Evolutionary conservation across 2,329 filamentous ascomycete genomes (phyloP).

Genomic region (Trichoderma brevicompactum): DNA sequence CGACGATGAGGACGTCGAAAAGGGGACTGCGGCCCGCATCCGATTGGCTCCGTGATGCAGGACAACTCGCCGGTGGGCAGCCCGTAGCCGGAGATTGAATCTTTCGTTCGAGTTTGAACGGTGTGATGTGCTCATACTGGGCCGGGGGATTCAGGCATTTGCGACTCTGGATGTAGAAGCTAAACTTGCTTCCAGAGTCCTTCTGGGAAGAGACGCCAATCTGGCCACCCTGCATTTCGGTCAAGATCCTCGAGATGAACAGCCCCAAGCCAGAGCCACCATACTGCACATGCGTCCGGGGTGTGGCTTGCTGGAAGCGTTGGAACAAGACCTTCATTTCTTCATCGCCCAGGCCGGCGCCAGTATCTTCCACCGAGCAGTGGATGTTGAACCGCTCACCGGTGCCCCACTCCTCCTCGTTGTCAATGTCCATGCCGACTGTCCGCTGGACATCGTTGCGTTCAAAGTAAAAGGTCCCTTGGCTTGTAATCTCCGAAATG

Average conservation of each 20-base stretch:
- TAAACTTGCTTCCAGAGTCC: conserved; percentile 73
- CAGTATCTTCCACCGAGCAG: conserved; percentile 73
- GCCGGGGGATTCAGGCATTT: conserved; percentile 52
- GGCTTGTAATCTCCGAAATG: conserved; percentile 47
- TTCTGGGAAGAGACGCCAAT: conserved; percentile 72
- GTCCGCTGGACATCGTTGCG: conserved; percentile 47
- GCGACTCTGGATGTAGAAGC: conserved; percentile 74
- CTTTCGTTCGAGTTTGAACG: conserved; percentile 44
- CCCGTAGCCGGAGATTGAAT: conserved; percentile 32
- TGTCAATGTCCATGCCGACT: conserved; percentile 49
- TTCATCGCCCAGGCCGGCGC: conserved; percentile 66
- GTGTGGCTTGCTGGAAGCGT: conserved; percentile 70
- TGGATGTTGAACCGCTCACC: conserved; percentile 74
- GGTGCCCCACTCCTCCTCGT: conserved; percentile 68
- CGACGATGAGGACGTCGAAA: conserved; percentile 66
- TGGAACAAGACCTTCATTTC: conserved; percentile 70
- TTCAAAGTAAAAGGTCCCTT: conserved; percentile 54
- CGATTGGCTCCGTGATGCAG: conserved; percentile 27
- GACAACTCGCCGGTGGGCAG: conserved; percentile 32
- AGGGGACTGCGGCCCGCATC: conserved; percentile 37
- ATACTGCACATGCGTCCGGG: conserved; percentile 72
- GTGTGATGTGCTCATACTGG: conserved; percentile 45
- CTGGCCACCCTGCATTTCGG: conserved; percentile 77
- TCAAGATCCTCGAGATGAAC: conserved; percentile 77
- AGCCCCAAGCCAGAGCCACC: conserved; percentile 72